A percentile compares a stretch with the other conserved stretches of the same genome.
Evolutionary conservation across 345 rosid genomes (phyloP).

Genomic region (Eucalyptus pauciflora): DNA sequence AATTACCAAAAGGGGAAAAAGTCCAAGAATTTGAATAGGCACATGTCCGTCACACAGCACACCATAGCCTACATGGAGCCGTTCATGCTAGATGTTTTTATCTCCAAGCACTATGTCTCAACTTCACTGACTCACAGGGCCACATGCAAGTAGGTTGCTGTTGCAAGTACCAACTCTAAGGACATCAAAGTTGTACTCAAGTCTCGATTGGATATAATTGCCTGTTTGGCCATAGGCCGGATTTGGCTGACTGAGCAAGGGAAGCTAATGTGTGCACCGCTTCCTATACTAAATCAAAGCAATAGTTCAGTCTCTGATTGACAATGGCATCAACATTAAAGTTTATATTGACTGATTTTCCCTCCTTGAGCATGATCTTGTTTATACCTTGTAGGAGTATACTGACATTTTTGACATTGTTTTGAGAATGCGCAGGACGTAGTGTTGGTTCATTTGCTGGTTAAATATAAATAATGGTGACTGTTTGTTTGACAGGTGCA

Average conservation of each 20-base stretch:
- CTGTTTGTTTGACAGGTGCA: accelerated
- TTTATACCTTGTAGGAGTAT: not conserved
- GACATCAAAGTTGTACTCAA: accelerated
- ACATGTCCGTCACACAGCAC: accelerated
- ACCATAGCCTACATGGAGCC: too few relatives aligned
- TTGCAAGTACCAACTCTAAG: not conserved
- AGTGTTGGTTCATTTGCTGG: not conserved
- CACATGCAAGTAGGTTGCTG: accelerated
- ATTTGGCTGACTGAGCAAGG: accelerated
- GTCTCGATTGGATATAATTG: accelerated
- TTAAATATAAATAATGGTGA: too few relatives aligned
- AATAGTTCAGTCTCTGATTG: not conserved
- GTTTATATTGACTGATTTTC: not conserved
- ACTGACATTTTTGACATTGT: not conserved
- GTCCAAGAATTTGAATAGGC: too few relatives aligned
- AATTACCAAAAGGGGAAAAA: too few relatives aligned
- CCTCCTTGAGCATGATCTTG: not conserved
- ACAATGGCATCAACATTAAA: not conserved
- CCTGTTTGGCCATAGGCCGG: accelerated
- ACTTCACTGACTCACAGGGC: not conserved
- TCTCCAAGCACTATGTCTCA: not conserved
- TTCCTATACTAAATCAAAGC: not conserved
- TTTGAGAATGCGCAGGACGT: not conserved
- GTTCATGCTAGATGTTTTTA: too few relatives aligned
- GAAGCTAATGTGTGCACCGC: not conserved